Evolutionary conservation across 768 basidiomycete genomes (phyloP).

Genomic region (Mycena filopes): DNA sequence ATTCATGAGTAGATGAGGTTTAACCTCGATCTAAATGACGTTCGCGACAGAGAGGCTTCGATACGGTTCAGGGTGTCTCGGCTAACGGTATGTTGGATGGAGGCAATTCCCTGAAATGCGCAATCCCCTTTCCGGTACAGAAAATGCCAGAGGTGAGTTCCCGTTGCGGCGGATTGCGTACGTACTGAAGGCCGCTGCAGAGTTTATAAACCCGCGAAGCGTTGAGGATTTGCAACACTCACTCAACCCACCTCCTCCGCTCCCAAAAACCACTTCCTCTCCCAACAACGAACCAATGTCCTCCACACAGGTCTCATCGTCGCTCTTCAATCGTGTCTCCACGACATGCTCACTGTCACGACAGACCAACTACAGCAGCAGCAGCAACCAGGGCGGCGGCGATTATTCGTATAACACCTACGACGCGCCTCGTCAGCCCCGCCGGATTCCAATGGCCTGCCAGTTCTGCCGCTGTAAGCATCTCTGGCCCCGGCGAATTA

Average conservation of each 20-base stretch:
- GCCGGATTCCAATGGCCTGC: slow-evolving; percentile 77
- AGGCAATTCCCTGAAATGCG: background rate
- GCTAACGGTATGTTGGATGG: slow-evolving; percentile 15
- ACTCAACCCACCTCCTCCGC: background rate
- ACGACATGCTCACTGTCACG: background rate
- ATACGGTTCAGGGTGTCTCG: slow-evolving; percentile 12
- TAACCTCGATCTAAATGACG: slow-evolving; percentile 20
- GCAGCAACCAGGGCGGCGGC: too few species aligned
- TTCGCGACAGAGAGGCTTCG: slow-evolving; percentile 6
- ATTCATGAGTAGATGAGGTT: slow-evolving; percentile 15
- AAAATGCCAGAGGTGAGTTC: background rate
- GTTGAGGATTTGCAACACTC: background rate
- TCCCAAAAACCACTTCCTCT: background rate
- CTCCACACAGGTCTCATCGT: slow-evolving; percentile 5
- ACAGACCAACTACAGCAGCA: slow-evolving; percentile 15
- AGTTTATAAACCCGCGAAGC: slow-evolving; percentile 27
- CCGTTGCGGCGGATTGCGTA: slow-evolving; percentile 10
- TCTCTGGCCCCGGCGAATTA: too few species aligned
- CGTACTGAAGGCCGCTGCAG: slow-evolving; percentile 15
- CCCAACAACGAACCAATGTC: slow-evolving; percentile 14
- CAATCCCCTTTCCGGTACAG: slow-evolving; percentile 22
- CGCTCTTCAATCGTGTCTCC: background rate
- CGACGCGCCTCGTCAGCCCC: slow-evolving; percentile 38
- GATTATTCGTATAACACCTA: slow-evolving; percentile 30
- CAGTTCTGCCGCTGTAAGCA: slow-evolving; percentile 75